phyloP scores from a whole-genome alignment of 164 flowering plant species.

The Macadamia integrifolia region DNA sequence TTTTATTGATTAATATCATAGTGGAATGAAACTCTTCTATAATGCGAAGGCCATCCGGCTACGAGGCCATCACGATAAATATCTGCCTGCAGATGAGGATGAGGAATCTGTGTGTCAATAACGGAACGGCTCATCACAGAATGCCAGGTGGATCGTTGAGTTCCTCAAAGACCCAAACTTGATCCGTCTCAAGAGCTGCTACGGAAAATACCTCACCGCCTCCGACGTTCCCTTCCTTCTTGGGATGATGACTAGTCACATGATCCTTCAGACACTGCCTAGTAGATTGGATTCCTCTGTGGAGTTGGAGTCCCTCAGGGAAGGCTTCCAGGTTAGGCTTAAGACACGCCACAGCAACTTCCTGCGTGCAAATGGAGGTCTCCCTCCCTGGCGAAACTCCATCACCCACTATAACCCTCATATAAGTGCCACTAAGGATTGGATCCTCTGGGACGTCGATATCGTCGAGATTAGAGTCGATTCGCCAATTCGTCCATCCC shows the following conservation, averaged over 20 bases:
- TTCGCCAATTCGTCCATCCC: too few relatives aligned
- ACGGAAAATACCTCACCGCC: constrained; percentile 69
- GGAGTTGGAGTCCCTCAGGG: constrained; percentile 80
- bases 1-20: too few relatives aligned
- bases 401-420: constrained; percentile 80
- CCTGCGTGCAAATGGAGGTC: too few relatives aligned
- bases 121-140: constrained; percentile 54
- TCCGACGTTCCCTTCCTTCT: too few relatives aligned
- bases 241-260: constrained; percentile 79
- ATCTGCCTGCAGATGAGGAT: constrained; percentile 75
- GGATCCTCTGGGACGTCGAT: too few relatives aligned
- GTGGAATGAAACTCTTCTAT: constrained; percentile 58
- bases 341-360: constrained; percentile 66
- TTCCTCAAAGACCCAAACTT: constrained; percentile 22
- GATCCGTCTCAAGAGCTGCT: constrained; percentile 73
- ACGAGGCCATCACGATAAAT: constrained; percentile 70
- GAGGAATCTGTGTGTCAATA: constrained; percentile 67
- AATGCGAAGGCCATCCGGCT: constrained; percentile 79
- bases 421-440: constrained; percentile 61
- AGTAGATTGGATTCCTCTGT: constrained; percentile 52
- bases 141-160: constrained; percentile 77
- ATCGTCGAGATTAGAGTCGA: too few relatives aligned
- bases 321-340: constrained; percentile 50
- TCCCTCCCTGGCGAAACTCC: constrained; percentile 90
- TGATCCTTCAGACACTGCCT: constrained; percentile 58